phyloP scores from a whole-genome alignment of 1,284 basidiomycete genomes.

The Apiotrichum siamense region DNA sequence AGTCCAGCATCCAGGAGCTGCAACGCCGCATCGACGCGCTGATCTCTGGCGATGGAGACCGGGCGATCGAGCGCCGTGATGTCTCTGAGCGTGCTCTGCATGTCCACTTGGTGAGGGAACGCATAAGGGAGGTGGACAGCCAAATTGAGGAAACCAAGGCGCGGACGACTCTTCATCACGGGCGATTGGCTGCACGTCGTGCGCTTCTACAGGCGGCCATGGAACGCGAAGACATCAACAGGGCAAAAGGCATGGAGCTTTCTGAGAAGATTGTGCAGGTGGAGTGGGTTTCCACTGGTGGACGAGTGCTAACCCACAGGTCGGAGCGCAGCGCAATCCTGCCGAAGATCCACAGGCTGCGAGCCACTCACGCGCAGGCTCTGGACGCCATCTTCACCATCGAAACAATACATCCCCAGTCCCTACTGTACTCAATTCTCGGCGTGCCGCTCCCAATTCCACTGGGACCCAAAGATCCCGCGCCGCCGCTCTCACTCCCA shows the following conservation, averaged over 20 bases:
- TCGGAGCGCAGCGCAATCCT: constrained; percentile 49
- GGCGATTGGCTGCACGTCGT: constrained; percentile 22
- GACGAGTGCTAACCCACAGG: constrained; percentile 9
- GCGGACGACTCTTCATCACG: constrained; percentile 21
- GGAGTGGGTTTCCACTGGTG: constrained; percentile 20
- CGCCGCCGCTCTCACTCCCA: constrained; percentile 68
- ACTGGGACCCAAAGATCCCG: constrained; percentile 64
- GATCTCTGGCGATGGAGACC: constrained; percentile 50
- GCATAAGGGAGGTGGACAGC: constrained; percentile 23
- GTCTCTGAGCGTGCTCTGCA: constrained; percentile 29
- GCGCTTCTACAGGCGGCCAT: constrained; percentile 25
- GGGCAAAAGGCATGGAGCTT: constrained; percentile 18
- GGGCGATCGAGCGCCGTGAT: constrained; percentile 54
- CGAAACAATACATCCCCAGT: constrained; percentile 68
- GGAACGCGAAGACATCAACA: constrained; percentile 22
- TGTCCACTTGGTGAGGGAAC: constrained; percentile 26
- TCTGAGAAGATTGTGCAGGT: constrained; percentile 20
- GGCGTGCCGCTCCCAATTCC: constrained; percentile 80
- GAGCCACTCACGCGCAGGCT: constrained; percentile 64
- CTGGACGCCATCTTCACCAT: constrained; percentile 82
- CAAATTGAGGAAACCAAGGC: constrained; percentile 27
- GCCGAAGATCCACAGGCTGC: constrained; percentile 54
- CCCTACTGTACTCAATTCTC: constrained; percentile 77
- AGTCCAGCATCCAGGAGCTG: constrained; percentile 56
- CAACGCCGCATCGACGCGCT: constrained; percentile 55